Percentiles rank a stretch among this genome's conserved stretches.
These are phyloP conservation scores for Ciborinia camelliae DNA, from an alignment of 2,329 filamentous ascomycete species.

Conservation along the genomic window DNA sequence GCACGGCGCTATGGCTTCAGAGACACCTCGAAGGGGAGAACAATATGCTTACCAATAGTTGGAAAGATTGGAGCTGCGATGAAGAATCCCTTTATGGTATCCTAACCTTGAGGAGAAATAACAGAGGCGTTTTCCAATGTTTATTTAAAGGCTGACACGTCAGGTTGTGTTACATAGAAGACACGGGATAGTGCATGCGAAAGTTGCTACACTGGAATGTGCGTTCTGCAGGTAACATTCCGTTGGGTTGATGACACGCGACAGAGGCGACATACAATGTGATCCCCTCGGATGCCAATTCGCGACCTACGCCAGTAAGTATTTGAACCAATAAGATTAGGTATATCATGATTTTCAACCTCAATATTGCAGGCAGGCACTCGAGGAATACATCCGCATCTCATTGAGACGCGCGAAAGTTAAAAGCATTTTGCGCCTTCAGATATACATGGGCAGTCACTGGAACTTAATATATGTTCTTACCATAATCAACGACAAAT, in stretches of 20 bases:
- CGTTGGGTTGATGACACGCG: background rate
- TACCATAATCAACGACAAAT: background rate
- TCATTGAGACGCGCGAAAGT: too few species aligned
- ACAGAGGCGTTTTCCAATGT: background rate
- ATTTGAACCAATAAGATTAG: too few species aligned
- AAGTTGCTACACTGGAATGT: conserved; percentile 1
- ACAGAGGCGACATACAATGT: background rate
- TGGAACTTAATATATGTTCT: background rate
- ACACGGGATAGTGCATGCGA: background rate
- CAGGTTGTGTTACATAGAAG: background rate
- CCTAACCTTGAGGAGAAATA: background rate
- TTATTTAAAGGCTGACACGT: background rate
- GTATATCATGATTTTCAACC: too few species aligned
- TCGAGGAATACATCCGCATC: too few species aligned
- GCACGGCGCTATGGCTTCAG: background rate
- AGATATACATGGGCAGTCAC: background rate
- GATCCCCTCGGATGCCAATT: too few species aligned
- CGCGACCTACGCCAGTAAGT: too few species aligned
- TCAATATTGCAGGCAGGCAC: too few species aligned
- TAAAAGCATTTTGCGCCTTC: background rate
- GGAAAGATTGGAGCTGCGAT: background rate
- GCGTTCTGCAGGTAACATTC: background rate
- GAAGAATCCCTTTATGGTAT: background rate
- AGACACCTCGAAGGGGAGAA: background rate
- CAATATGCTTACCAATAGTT: background rate